phyloP scores from a whole-genome alignment of 192 early-diverging fungal species.

The Geranomyces variabilis region DNA sequence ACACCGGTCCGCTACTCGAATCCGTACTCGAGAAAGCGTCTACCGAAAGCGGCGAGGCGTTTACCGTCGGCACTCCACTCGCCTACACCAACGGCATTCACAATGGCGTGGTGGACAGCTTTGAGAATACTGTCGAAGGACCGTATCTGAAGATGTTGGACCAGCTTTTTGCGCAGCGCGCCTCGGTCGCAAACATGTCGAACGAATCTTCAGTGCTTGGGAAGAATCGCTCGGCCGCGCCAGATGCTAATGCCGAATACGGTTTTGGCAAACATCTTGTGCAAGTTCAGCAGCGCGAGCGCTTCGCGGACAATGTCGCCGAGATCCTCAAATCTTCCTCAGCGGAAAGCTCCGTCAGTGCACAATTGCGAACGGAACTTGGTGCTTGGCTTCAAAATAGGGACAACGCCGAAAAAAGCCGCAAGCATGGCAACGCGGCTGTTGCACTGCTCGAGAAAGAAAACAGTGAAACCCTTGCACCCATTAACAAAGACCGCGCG shows the following conservation, averaged over 20 bases:
- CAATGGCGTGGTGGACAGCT: conserved; percentile 37
- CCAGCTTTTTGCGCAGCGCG: conserved; percentile 76
- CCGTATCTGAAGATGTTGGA: conserved; percentile 82
- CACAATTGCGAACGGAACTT: conserved; percentile 57
- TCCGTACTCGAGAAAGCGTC: conserved; percentile 36
- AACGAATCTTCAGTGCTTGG: conserved; percentile 65
- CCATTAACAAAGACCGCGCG: conserved; percentile 42
- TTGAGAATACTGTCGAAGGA: conserved; percentile 59
- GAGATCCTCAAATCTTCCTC: conserved; percentile 43
- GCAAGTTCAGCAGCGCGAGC: conserved; percentile 68
- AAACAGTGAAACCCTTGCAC: conserved; percentile 17
- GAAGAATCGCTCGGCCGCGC: conserved; percentile 26
- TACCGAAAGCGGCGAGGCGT: conserved; percentile 25
- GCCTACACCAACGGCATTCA: conserved; percentile 34
- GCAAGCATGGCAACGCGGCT: conserved; percentile 52
- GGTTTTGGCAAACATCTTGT: conserved; percentile 80
- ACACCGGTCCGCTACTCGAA: conserved; percentile 8
- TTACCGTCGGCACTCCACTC: conserved; percentile 30
- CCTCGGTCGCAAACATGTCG: conserved; percentile 79
- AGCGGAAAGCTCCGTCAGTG: not conserved
- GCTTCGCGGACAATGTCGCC: conserved; percentile 65
- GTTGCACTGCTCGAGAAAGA: conserved; percentile 51
- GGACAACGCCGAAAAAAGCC: conserved; percentile 59
- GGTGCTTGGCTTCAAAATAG: conserved; percentile 68
- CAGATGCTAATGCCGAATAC: conserved; percentile 78